Conservation (phyloP, 2,329 filamentous ascomycete species). For the Davidsoniella virescens region DNA sequence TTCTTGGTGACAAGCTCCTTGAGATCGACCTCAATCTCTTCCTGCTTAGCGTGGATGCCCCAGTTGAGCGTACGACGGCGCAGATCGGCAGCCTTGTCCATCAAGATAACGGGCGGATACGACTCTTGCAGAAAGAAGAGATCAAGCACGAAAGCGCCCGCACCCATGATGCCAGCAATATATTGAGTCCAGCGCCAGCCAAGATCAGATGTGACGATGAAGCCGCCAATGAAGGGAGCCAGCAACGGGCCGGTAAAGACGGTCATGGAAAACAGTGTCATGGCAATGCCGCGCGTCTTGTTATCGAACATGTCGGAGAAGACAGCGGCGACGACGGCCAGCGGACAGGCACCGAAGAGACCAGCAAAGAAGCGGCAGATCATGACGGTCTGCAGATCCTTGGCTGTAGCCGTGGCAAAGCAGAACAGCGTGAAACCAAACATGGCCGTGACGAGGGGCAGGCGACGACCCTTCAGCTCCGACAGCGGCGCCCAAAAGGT, state of each 20-base stretch:
- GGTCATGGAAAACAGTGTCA: slow-evolving; percentile 28
- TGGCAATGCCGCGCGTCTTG: slow-evolving; percentile 36
- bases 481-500: slow-evolving; percentile 57
- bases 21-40: slow-evolving; percentile 53
- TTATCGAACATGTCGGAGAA: slow-evolving; percentile 60
- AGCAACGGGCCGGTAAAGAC: slow-evolving; percentile 52
- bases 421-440: slow-evolving; percentile 56
- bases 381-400: slow-evolving; percentile 53
- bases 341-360: slow-evolving; percentile 52
- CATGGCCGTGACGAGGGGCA: slow-evolving; percentile 45
- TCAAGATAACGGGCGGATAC: slow-evolving; percentile 50
- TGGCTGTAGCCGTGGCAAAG: slow-evolving; percentile 45
- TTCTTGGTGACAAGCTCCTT: slow-evolving; percentile 48
- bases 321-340: slow-evolving; percentile 53
- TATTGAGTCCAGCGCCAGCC: slow-evolving; percentile 65
- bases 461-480: slow-evolving; percentile 50
- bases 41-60: slow-evolving; percentile 56
- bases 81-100: slow-evolving; percentile 43
- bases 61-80: slow-evolving; percentile 49
- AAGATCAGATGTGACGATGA: slow-evolving; percentile 40
- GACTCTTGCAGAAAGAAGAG: slow-evolving; percentile 51
- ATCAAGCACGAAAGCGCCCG: slow-evolving; percentile 40
- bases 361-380: slow-evolving; percentile 60
- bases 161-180: slow-evolving; percentile 45
- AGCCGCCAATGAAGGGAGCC: slow-evolving; percentile 54